Evolutionary conservation across 805 yeast genomes (phyloP), one percentile per base, ranked within the genome.

Genomic region (Starmerella ratchasimensis): DNA sequence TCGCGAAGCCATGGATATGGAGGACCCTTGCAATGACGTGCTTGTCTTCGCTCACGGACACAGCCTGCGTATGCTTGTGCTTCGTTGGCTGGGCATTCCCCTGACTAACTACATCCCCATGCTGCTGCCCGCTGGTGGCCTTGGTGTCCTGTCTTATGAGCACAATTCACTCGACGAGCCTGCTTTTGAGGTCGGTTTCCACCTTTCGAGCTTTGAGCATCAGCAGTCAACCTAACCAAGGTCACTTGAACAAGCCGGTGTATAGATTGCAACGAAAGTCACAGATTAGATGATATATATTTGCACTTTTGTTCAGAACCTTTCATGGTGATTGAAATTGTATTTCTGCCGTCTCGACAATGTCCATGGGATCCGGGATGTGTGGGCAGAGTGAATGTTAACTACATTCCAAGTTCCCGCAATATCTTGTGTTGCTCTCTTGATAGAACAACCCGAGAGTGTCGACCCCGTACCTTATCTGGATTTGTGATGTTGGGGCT

Each of bases 41-140:
- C 52, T 86, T 44, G 76, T 84, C 7, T 78, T 86, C 42, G 96
- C 88, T 9, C 97, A 88, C 55, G 97, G 97, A 31, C 97, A 88
- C 53, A 80, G 86, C 34, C 63, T 88, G 49, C 75, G 96, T 53
- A 80, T 88, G 55, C 74, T 88, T 52, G 93, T 88, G 6, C 82
- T 84, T 16, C 62, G 94, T 42, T 88, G 97, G 97, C 74, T 80
- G 27, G 71, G 68, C 2, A 58, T 66, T 28, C 65, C 65, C n/a
- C 63, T 79, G 41, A 51, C 57, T 44, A 61, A 56, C 33, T 80
- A 86, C 56, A 95, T 95, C 8, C 72, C 76, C 48, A 76, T 84
- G 57, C 64, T 88, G 57, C 64, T 88, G 48, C 95, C 88, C 55
- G 94, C 97, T 20, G 95, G 96, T 46, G 96, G 94, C 30, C 81